Evolutionary conservation across 192 early-diverging fungal species (phyloP).

Genomic region (Mortierella hygrophila): DNA sequence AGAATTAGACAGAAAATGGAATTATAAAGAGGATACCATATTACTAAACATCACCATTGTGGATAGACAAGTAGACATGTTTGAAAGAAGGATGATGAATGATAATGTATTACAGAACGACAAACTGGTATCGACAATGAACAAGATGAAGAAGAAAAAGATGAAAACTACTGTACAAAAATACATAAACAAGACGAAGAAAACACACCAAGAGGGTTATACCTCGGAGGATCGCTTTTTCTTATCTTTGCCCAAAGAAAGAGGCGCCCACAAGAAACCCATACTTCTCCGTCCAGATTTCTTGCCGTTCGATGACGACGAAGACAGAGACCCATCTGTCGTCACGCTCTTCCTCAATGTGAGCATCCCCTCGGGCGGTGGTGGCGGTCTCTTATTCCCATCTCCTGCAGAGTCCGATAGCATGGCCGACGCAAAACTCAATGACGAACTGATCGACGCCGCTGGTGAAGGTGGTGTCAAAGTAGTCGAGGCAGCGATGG

Average conservation of each 20-base stretch:
- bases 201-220: neutral
- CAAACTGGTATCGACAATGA: constrained; percentile 4
- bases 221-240: neutral
- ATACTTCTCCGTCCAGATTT: constrained; percentile 19
- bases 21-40: too few relatives aligned
- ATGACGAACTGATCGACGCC: constrained; percentile 24
- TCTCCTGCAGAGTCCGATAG: neutral
- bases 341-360: constrained; percentile 43
- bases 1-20: too few relatives aligned
- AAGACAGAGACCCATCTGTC: constrained; percentile 23
- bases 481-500: neutral
- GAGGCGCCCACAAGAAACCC: constrained; percentile 19
- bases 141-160: neutral
- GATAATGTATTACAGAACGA: neutral
- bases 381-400: neutral
- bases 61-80: too few relatives aligned
- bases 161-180: neutral
- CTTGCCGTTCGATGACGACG: neutral
- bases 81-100: neutral
- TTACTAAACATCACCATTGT: too few relatives aligned
- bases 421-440: constrained; percentile 36
- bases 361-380: constrained; percentile 34
- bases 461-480: constrained; percentile 20
- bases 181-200: neutral
- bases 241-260: constrained; percentile 24